These are phyloP conservation scores for Austropuccinia psidii DNA, from an alignment of 1,284 basidiomycete species.

Conservation along the genomic window DNA sequence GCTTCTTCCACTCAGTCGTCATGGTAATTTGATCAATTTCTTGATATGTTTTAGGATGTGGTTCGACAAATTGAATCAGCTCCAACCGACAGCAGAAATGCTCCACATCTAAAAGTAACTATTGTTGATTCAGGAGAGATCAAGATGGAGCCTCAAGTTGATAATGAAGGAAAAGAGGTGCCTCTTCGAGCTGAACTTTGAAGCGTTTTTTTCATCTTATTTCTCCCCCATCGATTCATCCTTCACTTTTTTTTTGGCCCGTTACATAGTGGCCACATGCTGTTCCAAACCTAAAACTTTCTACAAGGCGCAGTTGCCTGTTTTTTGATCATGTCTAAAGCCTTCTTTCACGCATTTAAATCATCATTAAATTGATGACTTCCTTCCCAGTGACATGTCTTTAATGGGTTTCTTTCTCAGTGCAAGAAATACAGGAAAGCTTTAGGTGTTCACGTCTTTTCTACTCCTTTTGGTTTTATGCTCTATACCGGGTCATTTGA, in stretches of 20 bases:
- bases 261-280: too few species aligned
- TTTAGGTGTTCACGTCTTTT: too few species aligned
- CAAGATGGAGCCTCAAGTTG: slow-evolving; percentile 6
- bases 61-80: slow-evolving; percentile 19
- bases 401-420: too few species aligned
- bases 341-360: too few species aligned
- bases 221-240: not conserved
- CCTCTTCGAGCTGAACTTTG: slow-evolving; percentile 34
- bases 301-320: too few species aligned
- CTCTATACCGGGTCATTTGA: too few species aligned
- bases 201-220: not conserved
- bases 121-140: slow-evolving; percentile 22
- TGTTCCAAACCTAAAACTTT: too few species aligned
- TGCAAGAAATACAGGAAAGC: too few species aligned
- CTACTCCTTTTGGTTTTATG: too few species aligned
- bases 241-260: not conserved
- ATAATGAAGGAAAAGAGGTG: slow-evolving; percentile 34
- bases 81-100: not conserved
- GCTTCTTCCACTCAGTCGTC: not conserved
- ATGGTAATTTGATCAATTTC: not conserved
- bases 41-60: slow-evolving; percentile 6
- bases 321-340: too few species aligned
- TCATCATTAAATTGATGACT: too few species aligned
- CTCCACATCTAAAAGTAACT: slow-evolving; percentile 2
- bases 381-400: too few species aligned